phyloP scores from a whole-genome alignment of 305 asterid species.

The Fraxinus ornus region DNA sequence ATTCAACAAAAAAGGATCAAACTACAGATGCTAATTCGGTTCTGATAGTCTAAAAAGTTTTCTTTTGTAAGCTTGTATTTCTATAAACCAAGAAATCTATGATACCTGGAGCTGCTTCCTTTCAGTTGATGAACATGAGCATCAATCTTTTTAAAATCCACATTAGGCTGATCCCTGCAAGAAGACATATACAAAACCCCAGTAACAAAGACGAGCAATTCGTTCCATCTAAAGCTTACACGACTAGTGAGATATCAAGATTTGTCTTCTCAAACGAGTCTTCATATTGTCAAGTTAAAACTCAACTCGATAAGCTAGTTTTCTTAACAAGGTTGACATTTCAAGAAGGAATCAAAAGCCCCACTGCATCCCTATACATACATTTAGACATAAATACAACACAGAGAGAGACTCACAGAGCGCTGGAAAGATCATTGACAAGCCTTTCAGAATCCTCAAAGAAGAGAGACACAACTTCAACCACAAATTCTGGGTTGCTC shows the following conservation, averaged over 20 bases:
- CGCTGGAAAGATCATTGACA: slow-evolving; percentile 57
- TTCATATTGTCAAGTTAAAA: not conserved
- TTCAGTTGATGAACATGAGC: slow-evolving; percentile 79
- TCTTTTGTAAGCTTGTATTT: slow-evolving; percentile 15
- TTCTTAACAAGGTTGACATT: not conserved
- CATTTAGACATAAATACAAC: not conserved
- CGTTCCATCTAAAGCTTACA: not conserved
- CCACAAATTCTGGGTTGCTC: slow-evolving; percentile 70
- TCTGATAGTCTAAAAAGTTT: slow-evolving; percentile 6
- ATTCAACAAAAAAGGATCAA: slow-evolving; percentile 1
- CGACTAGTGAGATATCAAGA: not conserved
- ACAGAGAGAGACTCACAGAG: slow-evolving; percentile 44
- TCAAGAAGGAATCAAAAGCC: not conserved
- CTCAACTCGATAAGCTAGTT: not conserved
- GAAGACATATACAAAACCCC: not conserved
- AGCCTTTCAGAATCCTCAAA: slow-evolving; percentile 72
- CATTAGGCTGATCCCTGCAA: slow-evolving; percentile 52
- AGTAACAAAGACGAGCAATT: not conserved
- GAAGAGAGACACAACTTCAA: slow-evolving; percentile 77
- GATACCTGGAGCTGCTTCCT: slow-evolving; percentile 82
- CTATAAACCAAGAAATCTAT: slow-evolving; percentile 18
- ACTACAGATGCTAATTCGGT: not conserved
- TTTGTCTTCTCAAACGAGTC: not conserved
- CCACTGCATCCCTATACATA: not conserved
- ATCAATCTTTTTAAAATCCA: slow-evolving; percentile 71